A percentile compares a stretch with the other conserved stretches of the same genome.
phyloP scores from a whole-genome alignment of 148 eudicot species.

The Limonium bicolor region DNA sequence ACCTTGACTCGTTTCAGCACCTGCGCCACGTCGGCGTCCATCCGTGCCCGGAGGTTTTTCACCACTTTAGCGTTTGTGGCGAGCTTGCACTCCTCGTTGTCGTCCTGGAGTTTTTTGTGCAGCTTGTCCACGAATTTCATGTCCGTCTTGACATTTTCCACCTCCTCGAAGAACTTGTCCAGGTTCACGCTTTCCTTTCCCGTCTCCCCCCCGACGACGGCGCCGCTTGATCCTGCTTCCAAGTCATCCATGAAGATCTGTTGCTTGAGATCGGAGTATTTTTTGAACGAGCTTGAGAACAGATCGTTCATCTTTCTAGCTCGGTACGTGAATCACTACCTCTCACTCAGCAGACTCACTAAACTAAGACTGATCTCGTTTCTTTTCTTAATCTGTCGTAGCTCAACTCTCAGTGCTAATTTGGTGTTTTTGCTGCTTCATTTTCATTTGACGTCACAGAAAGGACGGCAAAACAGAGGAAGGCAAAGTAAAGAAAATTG shows the following conservation, averaged over 20 bases:
- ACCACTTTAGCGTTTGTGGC: slow-evolving; percentile 53
- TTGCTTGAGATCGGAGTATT: slow-evolving; percentile 35
- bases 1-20: slow-evolving; percentile 51
- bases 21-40: slow-evolving; percentile 52
- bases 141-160: slow-evolving; percentile 51
- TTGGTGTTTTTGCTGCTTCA: too few relatives aligned
- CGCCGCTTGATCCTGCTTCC: slow-evolving; percentile 9
- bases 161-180: slow-evolving; percentile 47
- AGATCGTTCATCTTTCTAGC: slow-evolving; percentile 51
- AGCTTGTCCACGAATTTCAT: slow-evolving; percentile 41
- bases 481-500: too few relatives aligned
- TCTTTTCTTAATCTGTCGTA: too few relatives aligned
- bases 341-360: too few relatives aligned
- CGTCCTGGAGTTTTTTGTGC: slow-evolving; percentile 43
- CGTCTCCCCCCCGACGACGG: slow-evolving; percentile 5
- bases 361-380: too few relatives aligned
- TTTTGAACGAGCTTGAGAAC: slow-evolving; percentile 57
- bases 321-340: too few relatives aligned
- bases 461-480: too few relatives aligned
- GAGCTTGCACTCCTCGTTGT: slow-evolving; percentile 41
- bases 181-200: slow-evolving; percentile 28
- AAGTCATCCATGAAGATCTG: slow-evolving; percentile 33
- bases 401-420: too few relatives aligned
- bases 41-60: slow-evolving; percentile 34
- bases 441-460: too few relatives aligned